Percentiles rank a stretch among this genome's conserved stretches.
Conservation (phyloP, 176 grass and related monocot species). For the Paspalum vaginatum region DNA sequence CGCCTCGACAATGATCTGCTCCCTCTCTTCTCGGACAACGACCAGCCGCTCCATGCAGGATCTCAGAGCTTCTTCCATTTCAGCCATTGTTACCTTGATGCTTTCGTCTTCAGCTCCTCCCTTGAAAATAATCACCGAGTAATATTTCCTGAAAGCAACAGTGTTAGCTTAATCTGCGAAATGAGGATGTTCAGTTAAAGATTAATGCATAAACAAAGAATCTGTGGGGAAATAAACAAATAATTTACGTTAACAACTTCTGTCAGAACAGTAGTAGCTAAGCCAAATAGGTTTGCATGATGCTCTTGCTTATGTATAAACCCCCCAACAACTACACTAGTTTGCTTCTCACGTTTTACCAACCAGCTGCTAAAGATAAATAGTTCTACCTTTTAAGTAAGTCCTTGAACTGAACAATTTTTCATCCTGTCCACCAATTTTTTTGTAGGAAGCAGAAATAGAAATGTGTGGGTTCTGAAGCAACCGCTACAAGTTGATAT, state of each 20-base stretch:
- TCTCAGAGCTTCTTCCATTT: constrained; percentile 56
- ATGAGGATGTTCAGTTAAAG: not conserved
- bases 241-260: not conserved
- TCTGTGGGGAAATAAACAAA: not conserved
- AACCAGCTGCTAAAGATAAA: constrained; percentile 17
- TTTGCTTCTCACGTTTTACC: constrained; percentile 27
- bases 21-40: constrained; percentile 62
- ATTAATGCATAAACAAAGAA: not conserved
- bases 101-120: constrained; percentile 33
- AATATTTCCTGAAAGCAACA: constrained; percentile 23
- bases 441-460: constrained; percentile 6
- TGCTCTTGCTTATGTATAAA: constrained; percentile 17
- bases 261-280: not conserved
- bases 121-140: constrained; percentile 16
- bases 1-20: constrained; percentile 60
- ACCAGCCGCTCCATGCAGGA: constrained; percentile 65
- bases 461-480: constrained; percentile 17
- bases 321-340: constrained; percentile 25
- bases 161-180: constrained; percentile 26
- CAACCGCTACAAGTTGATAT: not conserved
- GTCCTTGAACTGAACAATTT: constrained; percentile 18
- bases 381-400: not conserved
- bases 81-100: constrained; percentile 37
- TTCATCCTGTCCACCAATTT: not conserved
- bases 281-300: constrained; percentile 22